phyloP scores from a whole-genome alignment of 768 basidiomycete species.

The Termitomyces bulborhizus region DNA sequence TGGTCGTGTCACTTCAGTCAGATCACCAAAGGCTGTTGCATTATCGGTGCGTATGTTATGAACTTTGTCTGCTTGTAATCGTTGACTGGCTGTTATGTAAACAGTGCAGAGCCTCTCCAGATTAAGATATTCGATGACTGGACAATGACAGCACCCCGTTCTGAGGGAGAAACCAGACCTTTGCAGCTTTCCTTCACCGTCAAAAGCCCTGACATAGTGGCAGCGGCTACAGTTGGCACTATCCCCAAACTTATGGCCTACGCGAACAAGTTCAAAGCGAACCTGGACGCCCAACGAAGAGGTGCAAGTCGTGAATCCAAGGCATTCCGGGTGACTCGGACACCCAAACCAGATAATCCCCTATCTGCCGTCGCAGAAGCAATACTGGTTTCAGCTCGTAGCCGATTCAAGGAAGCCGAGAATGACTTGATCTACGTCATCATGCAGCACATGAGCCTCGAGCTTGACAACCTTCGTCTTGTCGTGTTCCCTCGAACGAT shows the following conservation, averaged over 20 bases:
- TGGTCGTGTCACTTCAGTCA: slow-evolving; percentile 64
- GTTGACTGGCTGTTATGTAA: slow-evolving; percentile 2
- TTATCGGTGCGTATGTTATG: slow-evolving; percentile 50
- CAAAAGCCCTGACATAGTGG: slow-evolving; percentile 59
- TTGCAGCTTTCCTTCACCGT: slow-evolving; percentile 74
- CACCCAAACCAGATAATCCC: slow-evolving; percentile 72
- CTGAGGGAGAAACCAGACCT: slow-evolving; percentile 38
- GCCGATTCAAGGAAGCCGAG: slow-evolving; percentile 64
- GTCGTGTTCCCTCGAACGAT: slow-evolving; percentile 77
- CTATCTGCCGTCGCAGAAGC: slow-evolving; percentile 83
- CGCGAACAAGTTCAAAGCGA: slow-evolving; percentile 65
- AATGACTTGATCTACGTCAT: slow-evolving; percentile 53
- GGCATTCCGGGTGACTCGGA: slow-evolving; percentile 67
- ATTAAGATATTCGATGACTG: slow-evolving; percentile 80
- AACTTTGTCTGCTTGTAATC: neutral
- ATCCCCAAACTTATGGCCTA: slow-evolving; percentile 75
- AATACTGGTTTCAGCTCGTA: slow-evolving; percentile 70
- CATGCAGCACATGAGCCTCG: slow-evolving; percentile 69
- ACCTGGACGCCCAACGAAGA: slow-evolving; percentile 65
- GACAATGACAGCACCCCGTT: slow-evolving; percentile 42
- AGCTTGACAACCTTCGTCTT: slow-evolving; percentile 56
- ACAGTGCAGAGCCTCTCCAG: slow-evolving; percentile 71
- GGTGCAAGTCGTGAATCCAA: slow-evolving; percentile 77
- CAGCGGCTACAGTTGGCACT: slow-evolving; percentile 65
- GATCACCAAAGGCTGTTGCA: slow-evolving; percentile 70